Evolutionary conservation across 2,329 filamentous ascomycete genomes (phyloP).

Genomic region (Raffaelea deltoideospora): DNA sequence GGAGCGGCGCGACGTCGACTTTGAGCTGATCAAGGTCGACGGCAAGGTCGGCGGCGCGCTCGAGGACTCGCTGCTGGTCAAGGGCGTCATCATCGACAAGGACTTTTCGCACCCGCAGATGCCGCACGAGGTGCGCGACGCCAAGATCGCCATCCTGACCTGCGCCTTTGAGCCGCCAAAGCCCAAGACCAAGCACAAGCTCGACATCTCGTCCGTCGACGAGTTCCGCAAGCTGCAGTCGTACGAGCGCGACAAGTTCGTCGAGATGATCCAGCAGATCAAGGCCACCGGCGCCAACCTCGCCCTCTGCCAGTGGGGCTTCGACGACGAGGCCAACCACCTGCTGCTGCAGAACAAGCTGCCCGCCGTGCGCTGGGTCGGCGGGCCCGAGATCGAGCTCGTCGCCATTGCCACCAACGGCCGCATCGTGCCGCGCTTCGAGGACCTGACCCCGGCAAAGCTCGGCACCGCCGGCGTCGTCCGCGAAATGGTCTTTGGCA

Average conservation of each 20-base stretch:
- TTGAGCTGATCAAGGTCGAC: conserved; percentile 98
- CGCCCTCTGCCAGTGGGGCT: conserved; percentile 98
- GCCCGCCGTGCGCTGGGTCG: conserved; percentile 94
- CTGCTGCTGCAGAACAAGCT: conserved; percentile 89
- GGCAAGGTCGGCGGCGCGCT: conserved; percentile 91
- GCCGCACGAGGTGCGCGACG: conserved; percentile 87
- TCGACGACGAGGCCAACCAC: conserved; percentile 98
- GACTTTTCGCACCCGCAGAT: conserved; percentile 99
- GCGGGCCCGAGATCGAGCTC: conserved; percentile 92
- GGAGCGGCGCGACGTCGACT: conserved; percentile 93
- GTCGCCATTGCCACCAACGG: conserved; percentile 98
- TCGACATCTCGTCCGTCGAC: conserved; percentile 92
- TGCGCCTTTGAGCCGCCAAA: conserved; percentile 98
- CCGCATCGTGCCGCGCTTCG: conserved; percentile 91
- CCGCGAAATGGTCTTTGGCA: conserved; percentile 90
- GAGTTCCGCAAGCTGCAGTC: conserved; percentile 96
- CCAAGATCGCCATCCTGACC: conserved; percentile 93
- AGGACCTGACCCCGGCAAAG: conserved; percentile 83
- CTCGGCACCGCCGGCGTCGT: conserved; percentile 81
- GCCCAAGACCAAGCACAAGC: conserved; percentile 98
- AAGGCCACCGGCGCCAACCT: conserved; percentile 95
- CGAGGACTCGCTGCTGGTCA: conserved; percentile 86
- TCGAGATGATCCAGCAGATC: conserved; percentile 97
- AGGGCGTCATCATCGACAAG: conserved; percentile 98
- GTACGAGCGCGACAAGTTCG: conserved; percentile 92